Evolutionary conservation across 1,139 yeast species (phyloP), one percentile per base, ranked within the genome.

Genomic region (Torulaspora globosa): DNA sequence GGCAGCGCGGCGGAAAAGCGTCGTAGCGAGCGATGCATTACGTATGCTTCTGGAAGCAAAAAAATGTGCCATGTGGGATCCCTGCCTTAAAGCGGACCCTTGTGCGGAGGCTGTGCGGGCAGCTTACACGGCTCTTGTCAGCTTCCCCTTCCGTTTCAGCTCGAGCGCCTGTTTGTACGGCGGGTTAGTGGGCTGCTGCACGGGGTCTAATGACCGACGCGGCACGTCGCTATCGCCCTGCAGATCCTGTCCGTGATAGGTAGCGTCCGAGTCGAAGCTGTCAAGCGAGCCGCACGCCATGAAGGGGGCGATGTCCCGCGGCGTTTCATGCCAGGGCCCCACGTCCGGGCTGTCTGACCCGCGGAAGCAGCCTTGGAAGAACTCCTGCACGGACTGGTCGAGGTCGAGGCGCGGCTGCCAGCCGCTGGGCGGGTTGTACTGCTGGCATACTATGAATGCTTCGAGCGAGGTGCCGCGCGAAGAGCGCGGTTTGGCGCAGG

Each of bases 401-500:
- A 78, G 62, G 45, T 78, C 78, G 43, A 80, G 64, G 43, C 70
- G 69, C 1, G 97, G 96, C 36, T 70, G 70, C 97, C 97, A 90
- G 1, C 86, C 84, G 1, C 74, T 70, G 39, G 95, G 76, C 12
- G 97, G 96, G 41, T 71, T 75, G 67, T 89, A 92, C 3, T 92
- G 95, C 48, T 84, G 71, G 66, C 98, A 92, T 2, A 92, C 98
- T 41, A 92, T 80, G 60, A 92, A 92, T 1, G 97, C 89, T 63
- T 92, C 98, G 44, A 92, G 69, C 0, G 97, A 88, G 0, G 96
- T 84, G 2, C 97, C 96, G 61, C 98, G 75, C 1, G 97, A 88
- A 5, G 96, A 81, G 56, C 97, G 74, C 14, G 98, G 98, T 63
- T 92, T 92, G 10, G 97, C 97, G 68, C 98, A 90, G 1, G 90